Conservation (phyloP, 2,329 filamentous ascomycete genomes). For the Phialemonium atrogriseum region DNA sequence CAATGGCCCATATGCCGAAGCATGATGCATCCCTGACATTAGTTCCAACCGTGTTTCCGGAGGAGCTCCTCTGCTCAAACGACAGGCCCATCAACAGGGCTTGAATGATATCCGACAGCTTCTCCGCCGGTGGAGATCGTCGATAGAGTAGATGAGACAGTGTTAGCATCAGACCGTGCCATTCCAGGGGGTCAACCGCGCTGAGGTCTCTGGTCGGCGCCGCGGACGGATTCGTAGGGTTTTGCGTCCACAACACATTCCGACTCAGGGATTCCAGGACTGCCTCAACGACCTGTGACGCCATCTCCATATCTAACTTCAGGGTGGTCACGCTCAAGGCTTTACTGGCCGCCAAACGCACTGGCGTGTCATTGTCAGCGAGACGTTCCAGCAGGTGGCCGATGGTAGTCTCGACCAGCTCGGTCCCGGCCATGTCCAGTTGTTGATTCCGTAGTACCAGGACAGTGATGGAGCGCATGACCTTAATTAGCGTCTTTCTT, state of each 20-base stretch:
- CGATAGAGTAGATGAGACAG: constrained; percentile 81
- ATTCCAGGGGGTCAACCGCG: constrained; percentile 71
- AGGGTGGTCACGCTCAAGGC: constrained; percentile 80
- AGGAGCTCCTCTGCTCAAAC: constrained; percentile 82
- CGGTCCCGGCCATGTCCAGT: constrained; percentile 32
- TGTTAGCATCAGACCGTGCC: constrained; percentile 88
- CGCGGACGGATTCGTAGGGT: constrained; percentile 21
- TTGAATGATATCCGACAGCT: constrained; percentile 66
- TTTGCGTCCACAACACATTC: constrained; percentile 46
- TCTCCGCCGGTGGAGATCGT: constrained; percentile 63
- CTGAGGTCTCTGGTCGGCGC: constrained; percentile 51
- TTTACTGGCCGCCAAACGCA: constrained; percentile 86
- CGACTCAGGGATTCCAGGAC: constrained; percentile 62
- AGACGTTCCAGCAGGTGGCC: constrained; percentile 71
- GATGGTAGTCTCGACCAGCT: constrained; percentile 70
- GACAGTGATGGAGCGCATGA: constrained; percentile 65
- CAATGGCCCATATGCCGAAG: constrained; percentile 91
- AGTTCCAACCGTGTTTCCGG: constrained; percentile 76
- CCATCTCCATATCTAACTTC: constrained; percentile 72
- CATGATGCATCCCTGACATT: constrained; percentile 93
- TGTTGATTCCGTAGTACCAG: constrained; percentile 50
- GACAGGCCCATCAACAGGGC: constrained; percentile 70
- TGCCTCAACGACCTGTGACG: constrained; percentile 77
- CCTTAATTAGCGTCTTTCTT: constrained; percentile 76
- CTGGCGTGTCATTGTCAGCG: constrained; percentile 82